Base-by-base conservation (phyloP, 2,329 filamentous ascomycete species). In the Colletotrichum truncatum region DNA sequence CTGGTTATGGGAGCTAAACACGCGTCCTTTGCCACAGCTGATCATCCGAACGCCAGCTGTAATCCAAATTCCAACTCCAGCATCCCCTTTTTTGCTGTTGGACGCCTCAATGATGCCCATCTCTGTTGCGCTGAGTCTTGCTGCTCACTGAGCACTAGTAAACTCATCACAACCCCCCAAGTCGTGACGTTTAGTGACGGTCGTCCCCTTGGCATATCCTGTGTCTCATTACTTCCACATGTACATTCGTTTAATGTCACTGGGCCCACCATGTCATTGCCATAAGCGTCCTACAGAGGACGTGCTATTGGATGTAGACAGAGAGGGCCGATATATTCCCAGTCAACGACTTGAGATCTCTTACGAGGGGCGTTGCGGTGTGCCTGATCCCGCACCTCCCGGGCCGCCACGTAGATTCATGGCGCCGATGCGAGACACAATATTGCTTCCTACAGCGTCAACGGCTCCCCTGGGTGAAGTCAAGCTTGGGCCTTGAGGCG, bases 371-470 rank as follows among this genome's bases (percentile, higher is more conserved):
- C 66, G 58, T 25, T 62, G 63, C 21, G 52, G 28, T 11, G 56
- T n/a, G 23, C 32, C 46, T 26, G 52, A 18, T 8, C 53, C 38
- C 3, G 66, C 25, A 48, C 69, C 71, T 51, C 69, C 68, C 25
- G 76, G 71, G 6, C 73, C 77, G 4, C 87, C 86, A 14, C 91
- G 82, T 45, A 97, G 80, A 73, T 93, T 94, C 68, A 96, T 88
- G 62, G 90, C 91, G 6, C 93, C 93, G 71, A 98, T 96, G 28
- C 94, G 86, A 67, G 91, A 92, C 18, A 97, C 93, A 55, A 98
- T 89, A 69, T 94, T 95, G 77, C 91, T 95, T 1, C 95, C 95
- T 1, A 98, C 94, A 0, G 94, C 94, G 78, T 98, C 95, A 3
- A 98, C 94, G 1, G 95, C 95, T 0, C 94, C 95, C 64, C 94